phyloP scores from a whole-genome alignment of 768 basidiomycete genomes.

The Panaeolus cyanescens region DNA sequence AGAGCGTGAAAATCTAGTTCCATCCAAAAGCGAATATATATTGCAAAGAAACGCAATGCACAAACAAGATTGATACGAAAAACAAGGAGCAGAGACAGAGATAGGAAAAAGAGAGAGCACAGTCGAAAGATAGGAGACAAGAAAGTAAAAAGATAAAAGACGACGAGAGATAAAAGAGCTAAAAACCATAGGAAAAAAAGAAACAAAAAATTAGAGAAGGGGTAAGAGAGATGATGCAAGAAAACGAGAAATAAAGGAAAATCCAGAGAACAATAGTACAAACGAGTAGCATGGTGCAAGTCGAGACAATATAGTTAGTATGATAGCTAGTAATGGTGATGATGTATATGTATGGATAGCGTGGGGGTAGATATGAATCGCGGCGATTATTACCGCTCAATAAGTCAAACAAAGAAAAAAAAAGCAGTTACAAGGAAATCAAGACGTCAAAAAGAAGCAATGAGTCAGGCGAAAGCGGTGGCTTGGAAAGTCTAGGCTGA shows the following conservation, averaged over 20 bases:
- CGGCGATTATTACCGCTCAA: not conserved
- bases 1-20: not conserved
- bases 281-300: not conserved
- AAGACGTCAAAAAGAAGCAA: not conserved
- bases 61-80: not conserved
- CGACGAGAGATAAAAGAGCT: not conserved
- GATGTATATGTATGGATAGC: not conserved
- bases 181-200: not conserved
- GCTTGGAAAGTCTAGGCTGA: too few species aligned
- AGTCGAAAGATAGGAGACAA: not conserved
- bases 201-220: not conserved
- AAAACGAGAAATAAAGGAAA: not conserved
- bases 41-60: not conserved
- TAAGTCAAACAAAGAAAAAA: not conserved
- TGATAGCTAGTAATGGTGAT: not conserved
- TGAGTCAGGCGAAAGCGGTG: too few species aligned
- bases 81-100: not conserved
- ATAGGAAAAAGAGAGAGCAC: not conserved
- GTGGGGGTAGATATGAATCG: not conserved
- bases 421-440: not conserved
- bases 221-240: not conserved
- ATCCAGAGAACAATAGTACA: constrained; percentile 2
- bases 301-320: not conserved
- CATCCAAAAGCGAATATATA: constrained; percentile 4
- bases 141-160: not conserved